A percentile compares a stretch with the other conserved stretches of the same genome.
Conservation (phyloP, 805 yeast genomes). For the Lachancea thermotolerans region DNA sequence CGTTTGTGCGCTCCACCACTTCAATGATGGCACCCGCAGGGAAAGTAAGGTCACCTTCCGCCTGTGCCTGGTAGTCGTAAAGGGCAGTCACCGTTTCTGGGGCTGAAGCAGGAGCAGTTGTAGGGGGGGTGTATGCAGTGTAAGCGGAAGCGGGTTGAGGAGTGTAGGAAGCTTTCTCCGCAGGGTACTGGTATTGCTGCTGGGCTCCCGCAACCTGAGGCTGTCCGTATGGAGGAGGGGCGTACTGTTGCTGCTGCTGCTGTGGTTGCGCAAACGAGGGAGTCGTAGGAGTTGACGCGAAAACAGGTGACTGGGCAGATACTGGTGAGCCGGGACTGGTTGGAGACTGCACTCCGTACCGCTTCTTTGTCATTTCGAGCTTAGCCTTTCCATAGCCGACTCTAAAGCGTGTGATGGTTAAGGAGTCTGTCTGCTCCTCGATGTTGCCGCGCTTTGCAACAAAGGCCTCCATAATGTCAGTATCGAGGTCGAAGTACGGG, state of each 20-base stretch:
- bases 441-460: constrained; percentile 78
- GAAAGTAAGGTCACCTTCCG: constrained; percentile 84
- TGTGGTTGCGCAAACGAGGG: constrained; percentile 1
- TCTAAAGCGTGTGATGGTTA: constrained; percentile 86
- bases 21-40: constrained; percentile 84
- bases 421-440: constrained; percentile 81
- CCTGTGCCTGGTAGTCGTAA: constrained; percentile 88
- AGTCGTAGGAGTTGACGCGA: background rate
- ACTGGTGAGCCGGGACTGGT: constrained; percentile 17
- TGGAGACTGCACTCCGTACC: constrained; percentile 45
- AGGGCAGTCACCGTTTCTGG: constrained; percentile 76
- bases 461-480: constrained; percentile 80
- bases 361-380: constrained; percentile 73
- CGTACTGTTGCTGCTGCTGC: background rate
- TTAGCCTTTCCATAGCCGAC: constrained; percentile 81
- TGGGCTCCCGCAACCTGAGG: constrained; percentile 11
- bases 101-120: constrained; percentile 22
- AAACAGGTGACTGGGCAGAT: constrained; percentile 26
- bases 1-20: constrained; percentile 72
- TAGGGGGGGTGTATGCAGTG: constrained; percentile 22
- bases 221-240: constrained; percentile 18
- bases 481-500: constrained; percentile 83
- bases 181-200: constrained; percentile 10
- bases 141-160: constrained; percentile 32
- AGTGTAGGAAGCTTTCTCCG: constrained; percentile 7